A percentile compares a stretch with the other conserved stretches of the same genome.
phyloP scores from a whole-genome alignment of 257 asterid species.

The Penstemon eatonii region DNA sequence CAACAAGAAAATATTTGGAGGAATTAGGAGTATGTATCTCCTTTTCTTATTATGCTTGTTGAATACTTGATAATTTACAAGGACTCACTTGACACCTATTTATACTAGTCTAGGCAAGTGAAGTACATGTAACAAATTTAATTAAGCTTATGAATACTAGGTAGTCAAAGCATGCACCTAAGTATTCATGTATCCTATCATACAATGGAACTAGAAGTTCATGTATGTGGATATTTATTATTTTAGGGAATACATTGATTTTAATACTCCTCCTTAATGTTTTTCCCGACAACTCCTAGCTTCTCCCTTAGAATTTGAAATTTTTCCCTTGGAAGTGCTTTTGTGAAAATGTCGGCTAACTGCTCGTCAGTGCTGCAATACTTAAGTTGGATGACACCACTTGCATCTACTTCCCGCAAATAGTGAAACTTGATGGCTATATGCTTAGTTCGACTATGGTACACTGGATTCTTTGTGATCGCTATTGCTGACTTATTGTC shows the following conservation, averaged over 20 bases:
- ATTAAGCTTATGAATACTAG: no score
- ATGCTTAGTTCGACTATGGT: neutral
- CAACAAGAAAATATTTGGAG: no score
- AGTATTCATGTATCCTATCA: no score
- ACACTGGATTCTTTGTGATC: neutral
- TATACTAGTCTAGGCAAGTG: no score
- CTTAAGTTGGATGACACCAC: neutral
- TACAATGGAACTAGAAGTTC: no score
- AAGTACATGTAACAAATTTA: no score
- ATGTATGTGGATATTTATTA: no score
- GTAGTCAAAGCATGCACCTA: no score
- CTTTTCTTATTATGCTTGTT: no score
- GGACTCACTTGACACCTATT: no score
- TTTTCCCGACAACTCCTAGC: conserved; percentile 2
- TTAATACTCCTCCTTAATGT: conserved; percentile 4
- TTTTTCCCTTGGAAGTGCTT: neutral
- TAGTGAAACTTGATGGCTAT: neutral
- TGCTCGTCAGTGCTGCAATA: neutral
- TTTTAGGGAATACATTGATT: neutral
- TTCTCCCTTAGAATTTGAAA: neutral
- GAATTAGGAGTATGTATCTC: no score
- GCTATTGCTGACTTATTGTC: neutral
- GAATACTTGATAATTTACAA: no score
- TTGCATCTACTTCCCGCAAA: conserved; percentile 1
- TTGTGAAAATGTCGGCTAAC: neutral